Evolutionary conservation across 164 flowering plant genomes (phyloP).

Genomic region (Cinnamomum chago): DNA sequence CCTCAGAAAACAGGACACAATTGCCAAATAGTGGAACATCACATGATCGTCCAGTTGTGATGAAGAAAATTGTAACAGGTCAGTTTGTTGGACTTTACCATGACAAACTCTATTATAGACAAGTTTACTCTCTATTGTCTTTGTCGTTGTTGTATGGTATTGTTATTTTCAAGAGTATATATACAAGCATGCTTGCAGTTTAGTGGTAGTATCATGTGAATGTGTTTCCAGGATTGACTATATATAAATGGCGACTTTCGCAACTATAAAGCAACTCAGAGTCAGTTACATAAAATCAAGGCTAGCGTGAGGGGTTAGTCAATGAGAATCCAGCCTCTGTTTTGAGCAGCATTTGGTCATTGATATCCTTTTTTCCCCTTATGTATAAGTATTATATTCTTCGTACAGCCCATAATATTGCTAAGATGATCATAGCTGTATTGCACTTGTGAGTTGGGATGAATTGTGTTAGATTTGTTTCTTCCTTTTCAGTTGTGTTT

Average conservation of each 20-base stretch:
- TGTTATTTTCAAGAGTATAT: background rate
- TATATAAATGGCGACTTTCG: conserved; percentile 47
- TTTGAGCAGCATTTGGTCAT: background rate
- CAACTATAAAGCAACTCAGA: conserved; percentile 28
- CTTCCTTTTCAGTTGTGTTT: background rate
- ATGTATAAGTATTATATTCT: background rate
- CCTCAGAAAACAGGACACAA: conserved; percentile 15
- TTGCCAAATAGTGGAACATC: conserved; percentile 4
- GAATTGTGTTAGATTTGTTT: too few species aligned
- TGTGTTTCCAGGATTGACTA: conserved; percentile 32
- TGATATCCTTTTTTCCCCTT: background rate
- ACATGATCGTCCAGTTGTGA: background rate
- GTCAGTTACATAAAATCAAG: conserved; percentile 24
- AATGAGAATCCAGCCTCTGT: too few species aligned
- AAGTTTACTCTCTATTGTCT: background rate
- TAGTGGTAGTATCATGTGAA: background rate
- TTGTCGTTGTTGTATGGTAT: background rate
- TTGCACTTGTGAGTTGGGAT: background rate
- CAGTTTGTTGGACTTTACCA: background rate
- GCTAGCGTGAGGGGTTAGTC: conserved; percentile 31
- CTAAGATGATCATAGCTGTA: background rate
- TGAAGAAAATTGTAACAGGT: conserved; percentile 11
- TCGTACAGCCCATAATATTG: background rate
- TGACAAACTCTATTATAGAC: background rate
- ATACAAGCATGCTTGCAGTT: background rate